Base-by-base conservation (phyloP, 192 early-diverging fungal genomes). In the Podila clonocystis region DNA sequence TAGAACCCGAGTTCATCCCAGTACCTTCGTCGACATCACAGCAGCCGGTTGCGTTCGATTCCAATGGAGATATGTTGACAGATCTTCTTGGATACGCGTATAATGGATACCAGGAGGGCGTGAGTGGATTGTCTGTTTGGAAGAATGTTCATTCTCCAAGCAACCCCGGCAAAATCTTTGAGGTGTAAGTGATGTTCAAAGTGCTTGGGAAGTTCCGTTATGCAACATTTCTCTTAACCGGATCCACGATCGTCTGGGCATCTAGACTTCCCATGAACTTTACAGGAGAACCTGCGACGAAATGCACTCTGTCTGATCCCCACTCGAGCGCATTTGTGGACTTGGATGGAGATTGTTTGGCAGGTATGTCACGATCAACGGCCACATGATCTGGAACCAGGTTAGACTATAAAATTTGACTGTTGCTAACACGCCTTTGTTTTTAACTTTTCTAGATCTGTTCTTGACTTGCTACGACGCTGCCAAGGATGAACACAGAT, bases 291-390 rank as follows among this genome's bases (percentile, higher is more conserved):
- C 34, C 57, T 50, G 65, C 26, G 49, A 65, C 58, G 38, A 84
- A 87, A 58, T 98, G 96, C 75, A 84, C 52, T 49, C 86, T 91
- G n/a, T 79, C 93, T 17, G 70, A 88, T 52, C 94, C 94, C n/a
- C 95, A 98, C 73, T 96, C 95, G 0, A 96, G 92, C 82, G 95
- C 95, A 6, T 98, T 97, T 88, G 70, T 98, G 1, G 97, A 98
- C 82, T 75, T 98, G 31, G 86, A 98, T 70, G 97, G 97, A 28
- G 97, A 98, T 87, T 98, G 97, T 75, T 76, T 93, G 62, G 88
- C 94, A 64, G 92, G 91, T 90, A 82, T 73, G 38, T 30, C 65
- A 26, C 24, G 61, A 2, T 33, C 48, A 50, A 7, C 58, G 7
- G 22, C 4, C 19, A 48, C 19, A 6, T 58, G 20, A 57, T 45